These are phyloP conservation scores for Trichoderma atroviride DNA, from an alignment of 2,329 filamentous ascomycete species.

Conservation along the genomic window DNA sequence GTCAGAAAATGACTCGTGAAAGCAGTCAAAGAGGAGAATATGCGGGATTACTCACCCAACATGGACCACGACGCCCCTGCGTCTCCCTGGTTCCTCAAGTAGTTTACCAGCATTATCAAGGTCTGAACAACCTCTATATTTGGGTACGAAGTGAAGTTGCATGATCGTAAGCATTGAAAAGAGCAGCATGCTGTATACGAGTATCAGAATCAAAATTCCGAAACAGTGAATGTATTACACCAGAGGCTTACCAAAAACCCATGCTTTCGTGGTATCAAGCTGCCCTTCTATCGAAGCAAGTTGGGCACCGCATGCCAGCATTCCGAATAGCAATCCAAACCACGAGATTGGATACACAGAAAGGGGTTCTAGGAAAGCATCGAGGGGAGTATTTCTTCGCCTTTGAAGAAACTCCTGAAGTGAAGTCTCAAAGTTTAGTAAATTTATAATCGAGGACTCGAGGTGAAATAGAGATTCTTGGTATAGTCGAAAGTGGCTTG, in stretches of 20 bases:
- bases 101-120: constrained; percentile 14
- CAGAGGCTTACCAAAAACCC: constrained; percentile 12
- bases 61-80: constrained; percentile 20
- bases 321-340: constrained; percentile 6
- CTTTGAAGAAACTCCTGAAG: background rate
- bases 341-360: background rate
- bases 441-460: constrained; percentile 12
- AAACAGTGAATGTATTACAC: background rate
- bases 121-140: constrained; percentile 13
- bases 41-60: constrained; percentile 13
- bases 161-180: constrained; percentile 14
- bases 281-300: constrained; percentile 7
- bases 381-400: background rate
- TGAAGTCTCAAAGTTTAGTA: constrained; percentile 5
- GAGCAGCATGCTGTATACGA: constrained; percentile 8
- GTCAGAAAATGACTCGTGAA: constrained; percentile 9
- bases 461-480: constrained; percentile 15
- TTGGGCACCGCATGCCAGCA: constrained; percentile 7
- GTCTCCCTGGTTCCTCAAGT: constrained; percentile 17
- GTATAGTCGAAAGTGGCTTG: constrained; percentile 16
- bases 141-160: constrained; percentile 21
- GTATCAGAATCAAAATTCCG: background rate
- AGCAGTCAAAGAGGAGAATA: background rate
- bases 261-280: constrained; percentile 8
- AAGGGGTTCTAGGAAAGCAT: background rate